A percentile compares a stretch with the other conserved stretches of the same genome.
phyloP scores from a whole-genome alignment of 352 stramenopile species.

The Phytopythium kandeliae region DNA sequence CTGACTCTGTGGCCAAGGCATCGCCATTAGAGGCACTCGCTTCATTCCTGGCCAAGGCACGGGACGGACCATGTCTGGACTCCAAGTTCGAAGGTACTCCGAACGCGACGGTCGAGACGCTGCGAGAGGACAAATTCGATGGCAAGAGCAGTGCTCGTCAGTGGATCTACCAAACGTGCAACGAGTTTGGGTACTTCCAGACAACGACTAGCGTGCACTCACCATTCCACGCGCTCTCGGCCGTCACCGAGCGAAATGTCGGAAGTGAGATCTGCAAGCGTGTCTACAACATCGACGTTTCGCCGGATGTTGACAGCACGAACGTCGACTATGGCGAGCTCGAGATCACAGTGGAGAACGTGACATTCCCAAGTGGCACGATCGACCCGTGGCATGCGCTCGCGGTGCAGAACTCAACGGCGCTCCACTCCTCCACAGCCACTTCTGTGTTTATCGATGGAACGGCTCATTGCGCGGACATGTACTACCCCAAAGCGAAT shows the following conservation, averaged over 20 bases:
- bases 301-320: conserved; percentile 48
- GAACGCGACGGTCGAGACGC: conserved; percentile 61
- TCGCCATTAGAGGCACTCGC: conserved; percentile 36
- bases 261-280: conserved; percentile 76
- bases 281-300: conserved; percentile 64
- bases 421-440: conserved; percentile 44
- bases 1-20: conserved; percentile 12
- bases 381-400: conserved; percentile 85
- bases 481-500: conserved; percentile 63
- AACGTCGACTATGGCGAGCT: conserved; percentile 78
- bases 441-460: conserved; percentile 74
- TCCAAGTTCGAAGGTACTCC: conserved; percentile 70
- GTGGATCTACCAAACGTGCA: conserved; percentile 89
- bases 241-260: conserved; percentile 64
- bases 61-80: conserved; percentile 56
- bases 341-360: conserved; percentile 70
- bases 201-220: conserved; percentile 51
- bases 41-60: conserved; percentile 49
- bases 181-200: conserved; percentile 88
- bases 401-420: conserved; percentile 66
- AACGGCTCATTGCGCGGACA: conserved; percentile 77
- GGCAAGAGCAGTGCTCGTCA: conserved; percentile 62
- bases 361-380: conserved; percentile 76
- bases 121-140: conserved; percentile 59
- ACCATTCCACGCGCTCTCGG: conserved; percentile 62